Evolutionary conservation across 768 basidiomycete genomes (phyloP).

Genomic region (Lactarius evosmus): DNA sequence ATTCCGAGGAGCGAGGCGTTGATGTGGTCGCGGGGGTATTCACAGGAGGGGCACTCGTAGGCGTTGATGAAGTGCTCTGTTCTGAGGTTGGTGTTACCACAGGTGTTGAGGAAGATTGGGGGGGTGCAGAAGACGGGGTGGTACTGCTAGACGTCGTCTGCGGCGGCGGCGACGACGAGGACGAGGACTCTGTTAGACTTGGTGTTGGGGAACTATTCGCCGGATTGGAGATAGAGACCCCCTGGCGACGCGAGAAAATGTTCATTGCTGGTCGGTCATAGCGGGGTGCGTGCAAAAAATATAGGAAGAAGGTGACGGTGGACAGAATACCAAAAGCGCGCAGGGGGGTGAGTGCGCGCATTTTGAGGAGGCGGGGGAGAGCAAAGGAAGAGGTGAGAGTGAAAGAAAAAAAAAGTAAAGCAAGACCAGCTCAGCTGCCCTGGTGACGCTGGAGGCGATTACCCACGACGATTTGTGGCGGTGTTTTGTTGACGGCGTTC

Average conservation of each 20-base stretch:
- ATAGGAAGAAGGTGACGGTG: constrained; percentile 32
- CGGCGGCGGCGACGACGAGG: background rate
- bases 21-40: background rate
- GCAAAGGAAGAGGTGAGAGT: background rate
- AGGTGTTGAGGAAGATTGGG: constrained; percentile 25
- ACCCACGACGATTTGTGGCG: background rate
- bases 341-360: constrained; percentile 31
- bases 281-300: constrained; percentile 31
- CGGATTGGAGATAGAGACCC: background rate
- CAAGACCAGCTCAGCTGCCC: background rate
- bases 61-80: constrained; percentile 11
- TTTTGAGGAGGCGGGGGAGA: background rate
- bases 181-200: background rate
- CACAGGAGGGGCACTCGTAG: background rate
- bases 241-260: constrained; percentile 25
- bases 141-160: constrained; percentile 10
- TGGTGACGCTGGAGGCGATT: background rate
- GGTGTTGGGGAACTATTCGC: background rate
- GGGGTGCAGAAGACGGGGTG: constrained; percentile 7
- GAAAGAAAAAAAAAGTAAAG: background rate
- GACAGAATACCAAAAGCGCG: constrained; percentile 33
- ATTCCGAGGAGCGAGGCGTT: constrained; percentile 7
- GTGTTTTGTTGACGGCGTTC: background rate
- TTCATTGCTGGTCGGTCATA: constrained; percentile 18
- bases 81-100: constrained; percentile 16